These are phyloP conservation scores for Mesotaenium endlicherianum DNA, from an alignment of 139 green algal species.

Conservation along the genomic window DNA sequence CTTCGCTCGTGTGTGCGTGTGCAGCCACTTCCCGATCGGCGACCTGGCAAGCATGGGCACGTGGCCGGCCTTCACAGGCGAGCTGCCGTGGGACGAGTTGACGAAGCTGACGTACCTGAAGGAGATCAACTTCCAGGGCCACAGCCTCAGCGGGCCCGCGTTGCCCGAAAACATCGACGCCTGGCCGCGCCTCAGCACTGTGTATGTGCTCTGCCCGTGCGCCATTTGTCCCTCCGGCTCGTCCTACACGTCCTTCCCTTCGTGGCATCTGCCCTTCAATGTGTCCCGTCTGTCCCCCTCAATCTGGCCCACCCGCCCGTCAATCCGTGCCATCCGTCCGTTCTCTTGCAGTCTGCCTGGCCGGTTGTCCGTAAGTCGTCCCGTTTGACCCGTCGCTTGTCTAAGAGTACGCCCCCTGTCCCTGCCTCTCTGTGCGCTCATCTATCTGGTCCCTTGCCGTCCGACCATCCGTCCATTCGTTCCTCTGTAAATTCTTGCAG, in stretches of 20 bases:
- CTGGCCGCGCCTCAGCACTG: not conserved
- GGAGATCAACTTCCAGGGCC: not conserved
- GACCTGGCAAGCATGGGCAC: not conserved
- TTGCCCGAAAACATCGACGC: not conserved
- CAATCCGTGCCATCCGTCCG: not conserved
- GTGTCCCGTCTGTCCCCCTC: too few relatives aligned
- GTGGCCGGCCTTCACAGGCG: not conserved
- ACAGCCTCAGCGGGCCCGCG: not conserved
- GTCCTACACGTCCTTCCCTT: too few relatives aligned
- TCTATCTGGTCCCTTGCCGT: too few relatives aligned
- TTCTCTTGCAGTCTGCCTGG: not conserved
- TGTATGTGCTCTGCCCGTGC: too few relatives aligned
- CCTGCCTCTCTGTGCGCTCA: too few relatives aligned
- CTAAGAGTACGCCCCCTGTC: too few relatives aligned
- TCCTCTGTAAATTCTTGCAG: too few relatives aligned
- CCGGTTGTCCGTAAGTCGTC: not conserved
- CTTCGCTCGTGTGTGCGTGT: not conserved
- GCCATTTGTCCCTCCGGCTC: too few relatives aligned
- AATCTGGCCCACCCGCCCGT: too few relatives aligned
- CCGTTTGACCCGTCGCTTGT: too few relatives aligned
- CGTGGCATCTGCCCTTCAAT: too few relatives aligned
- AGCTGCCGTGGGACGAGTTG: slow-evolving; percentile 17
- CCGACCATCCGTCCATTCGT: too few relatives aligned
- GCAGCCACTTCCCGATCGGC: not conserved
- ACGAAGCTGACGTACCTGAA: slow-evolving; percentile 1